phyloP scores from a whole-genome alignment of 208 protist genomes.

The Leishmania lainsoni region DNA sequence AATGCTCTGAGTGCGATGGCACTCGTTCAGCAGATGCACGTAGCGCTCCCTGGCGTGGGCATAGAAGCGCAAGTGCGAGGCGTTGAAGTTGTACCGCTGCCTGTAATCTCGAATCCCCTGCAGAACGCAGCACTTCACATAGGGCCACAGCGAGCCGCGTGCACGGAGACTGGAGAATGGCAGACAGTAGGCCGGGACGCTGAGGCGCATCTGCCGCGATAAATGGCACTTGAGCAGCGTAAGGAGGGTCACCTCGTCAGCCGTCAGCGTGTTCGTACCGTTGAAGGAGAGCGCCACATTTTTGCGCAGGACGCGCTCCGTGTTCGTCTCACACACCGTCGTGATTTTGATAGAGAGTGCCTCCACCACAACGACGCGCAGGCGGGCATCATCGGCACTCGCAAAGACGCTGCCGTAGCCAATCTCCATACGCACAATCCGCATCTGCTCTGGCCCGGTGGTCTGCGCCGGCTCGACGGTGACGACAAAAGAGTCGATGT shows the following conservation, averaged over 20 bases:
- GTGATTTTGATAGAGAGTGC: conserved; percentile 46
- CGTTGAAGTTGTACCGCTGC: conserved; percentile 79
- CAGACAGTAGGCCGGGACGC: conserved; percentile 60
- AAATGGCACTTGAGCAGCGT: conserved; percentile 51
- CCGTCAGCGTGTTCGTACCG: conserved; percentile 34
- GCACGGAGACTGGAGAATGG: conserved; percentile 47
- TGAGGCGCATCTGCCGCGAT: conserved; percentile 43
- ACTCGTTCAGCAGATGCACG: conserved; percentile 68
- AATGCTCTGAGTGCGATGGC: conserved; percentile 53
- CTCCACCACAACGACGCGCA: conserved; percentile 37
- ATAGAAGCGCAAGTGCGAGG: conserved; percentile 74
- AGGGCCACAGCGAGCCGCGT: conserved; percentile 59
- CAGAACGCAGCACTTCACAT: conserved; percentile 53
- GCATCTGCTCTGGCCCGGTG: conserved; percentile 43
- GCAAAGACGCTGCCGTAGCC: conserved; percentile 27
- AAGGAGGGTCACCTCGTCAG: conserved; percentile 52
- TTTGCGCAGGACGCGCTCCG: conserved; percentile 46
- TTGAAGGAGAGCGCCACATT: conserved; percentile 52
- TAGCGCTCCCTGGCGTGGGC: conserved; percentile 60
- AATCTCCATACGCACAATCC: conserved; percentile 43
- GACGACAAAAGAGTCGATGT: conserved; percentile 42
- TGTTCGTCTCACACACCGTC: conserved; percentile 44
- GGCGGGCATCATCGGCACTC: conserved; percentile 14
- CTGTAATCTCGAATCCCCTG: conserved; percentile 53
- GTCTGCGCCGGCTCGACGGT: conserved; percentile 49